A percentile compares a stretch with the other conserved stretches of the same genome.
Evolutionary conservation across 371 early-diverging fungal species (phyloP).

Genomic region (Mortierella sp.): DNA sequence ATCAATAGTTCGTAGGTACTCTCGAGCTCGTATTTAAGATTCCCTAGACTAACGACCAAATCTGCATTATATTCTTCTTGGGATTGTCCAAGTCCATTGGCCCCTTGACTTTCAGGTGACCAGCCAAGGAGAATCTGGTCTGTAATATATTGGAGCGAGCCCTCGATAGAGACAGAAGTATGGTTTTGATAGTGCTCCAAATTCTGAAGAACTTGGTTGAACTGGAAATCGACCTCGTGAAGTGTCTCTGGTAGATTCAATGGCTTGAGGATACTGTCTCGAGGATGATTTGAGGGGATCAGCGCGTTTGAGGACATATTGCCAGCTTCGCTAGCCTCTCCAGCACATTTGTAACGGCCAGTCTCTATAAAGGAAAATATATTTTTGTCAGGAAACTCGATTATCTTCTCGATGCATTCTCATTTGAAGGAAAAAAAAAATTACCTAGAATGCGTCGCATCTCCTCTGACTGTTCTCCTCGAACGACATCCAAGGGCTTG

Average conservation of each 20-base stretch:
- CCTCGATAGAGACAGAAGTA: constrained; percentile 66
- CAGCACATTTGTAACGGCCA: constrained; percentile 17
- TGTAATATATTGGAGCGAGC: constrained; percentile 65
- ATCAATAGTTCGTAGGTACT: constrained; percentile 72
- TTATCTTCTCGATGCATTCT: too few relatives aligned
- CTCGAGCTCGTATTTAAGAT: constrained; percentile 64
- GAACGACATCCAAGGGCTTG: constrained; percentile 65
- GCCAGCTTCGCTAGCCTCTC: constrained; percentile 15
- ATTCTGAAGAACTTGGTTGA: constrained; percentile 66
- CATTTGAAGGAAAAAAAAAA: neutral
- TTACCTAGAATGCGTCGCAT: constrained; percentile 52
- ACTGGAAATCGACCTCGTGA: constrained; percentile 62
- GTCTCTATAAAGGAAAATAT: constrained; percentile 14
- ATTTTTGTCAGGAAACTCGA: neutral
- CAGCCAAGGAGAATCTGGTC: constrained; percentile 60
- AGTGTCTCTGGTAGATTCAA: constrained; percentile 54
- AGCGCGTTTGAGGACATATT: constrained; percentile 7
- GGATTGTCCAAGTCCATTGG: constrained; percentile 36
- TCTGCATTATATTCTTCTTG: constrained; percentile 55
- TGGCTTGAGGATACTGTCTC: constrained; percentile 54
- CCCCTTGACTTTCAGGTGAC: constrained; percentile 40
- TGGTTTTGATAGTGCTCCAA: constrained; percentile 69
- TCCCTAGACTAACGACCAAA: constrained; percentile 43
- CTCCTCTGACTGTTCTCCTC: constrained; percentile 54
- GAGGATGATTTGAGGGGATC: constrained; percentile 23